phyloP scores from a whole-genome alignment of 2,329 filamentous ascomycete genomes.

The Neophaeococcomyces aloes region DNA sequence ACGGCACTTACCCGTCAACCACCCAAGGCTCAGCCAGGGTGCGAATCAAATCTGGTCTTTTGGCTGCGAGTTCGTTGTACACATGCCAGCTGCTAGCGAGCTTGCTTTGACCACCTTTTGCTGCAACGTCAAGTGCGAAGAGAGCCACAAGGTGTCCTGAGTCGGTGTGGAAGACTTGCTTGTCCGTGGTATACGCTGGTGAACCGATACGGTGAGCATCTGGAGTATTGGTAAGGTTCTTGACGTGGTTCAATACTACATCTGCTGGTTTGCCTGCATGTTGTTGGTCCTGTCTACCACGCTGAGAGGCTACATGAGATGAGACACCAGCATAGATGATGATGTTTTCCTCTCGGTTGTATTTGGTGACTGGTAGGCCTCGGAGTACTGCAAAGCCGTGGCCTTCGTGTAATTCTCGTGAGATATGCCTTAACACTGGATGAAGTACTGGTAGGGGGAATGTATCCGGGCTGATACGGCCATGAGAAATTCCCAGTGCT shows the following conservation, averaged over 20 bases:
- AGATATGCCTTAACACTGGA: conserved; percentile 16
- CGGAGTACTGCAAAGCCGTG: conserved; percentile 37
- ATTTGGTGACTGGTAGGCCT: conserved; percentile 29
- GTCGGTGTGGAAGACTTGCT: conserved; percentile 43
- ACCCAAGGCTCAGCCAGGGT: conserved; percentile 42
- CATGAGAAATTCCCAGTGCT: too few species aligned
- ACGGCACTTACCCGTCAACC: conserved; percentile 33
- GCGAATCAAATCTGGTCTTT: conserved; percentile 43
- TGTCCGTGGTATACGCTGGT: conserved; percentile 31
- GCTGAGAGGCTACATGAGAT: conserved; percentile 30
- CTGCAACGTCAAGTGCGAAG: conserved; percentile 36
- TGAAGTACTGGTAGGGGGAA: conserved; percentile 25
- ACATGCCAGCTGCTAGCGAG: conserved; percentile 44
- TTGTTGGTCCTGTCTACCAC: conserved; percentile 31
- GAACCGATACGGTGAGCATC: conserved; percentile 24
- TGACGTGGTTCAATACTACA: conserved; percentile 51
- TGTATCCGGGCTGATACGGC: conserved; percentile 34
- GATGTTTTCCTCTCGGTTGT: conserved; percentile 29
- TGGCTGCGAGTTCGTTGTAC: conserved; percentile 45
- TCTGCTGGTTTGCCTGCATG: conserved; percentile 36
- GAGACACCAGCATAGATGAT: conserved; percentile 36
- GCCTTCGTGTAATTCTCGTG: conserved; percentile 30
- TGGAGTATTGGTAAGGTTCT: conserved; percentile 42
- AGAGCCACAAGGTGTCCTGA: conserved; percentile 45
- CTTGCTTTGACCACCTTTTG: conserved; percentile 42